Conservation (phyloP, 1,284 basidiomycete species). For the Coniferiporia sulphurascens region DNA sequence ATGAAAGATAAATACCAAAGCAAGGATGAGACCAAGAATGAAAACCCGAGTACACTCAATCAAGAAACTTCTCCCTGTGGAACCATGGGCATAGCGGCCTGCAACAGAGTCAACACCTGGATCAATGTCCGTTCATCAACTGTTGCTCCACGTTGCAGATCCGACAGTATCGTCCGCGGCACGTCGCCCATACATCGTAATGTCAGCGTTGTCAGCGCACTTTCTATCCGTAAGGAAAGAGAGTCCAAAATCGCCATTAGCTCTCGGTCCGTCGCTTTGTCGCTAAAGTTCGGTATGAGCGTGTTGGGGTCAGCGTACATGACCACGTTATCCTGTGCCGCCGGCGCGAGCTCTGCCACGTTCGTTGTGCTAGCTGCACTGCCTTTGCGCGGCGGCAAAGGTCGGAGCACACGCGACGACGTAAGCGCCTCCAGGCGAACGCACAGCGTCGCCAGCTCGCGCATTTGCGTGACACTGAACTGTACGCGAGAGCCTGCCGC, state of each 20-base stretch:
- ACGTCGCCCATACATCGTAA: conserved; percentile 27
- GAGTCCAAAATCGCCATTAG: conserved; percentile 73
- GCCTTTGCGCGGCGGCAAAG: conserved; percentile 43
- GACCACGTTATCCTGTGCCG: conserved; percentile 33
- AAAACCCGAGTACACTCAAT: background rate
- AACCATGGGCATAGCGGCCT: conserved; percentile 7
- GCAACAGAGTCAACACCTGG: conserved; percentile 22
- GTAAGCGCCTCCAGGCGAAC: conserved; percentile 83
- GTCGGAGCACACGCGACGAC: conserved; percentile 57
- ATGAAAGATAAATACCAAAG: background rate
- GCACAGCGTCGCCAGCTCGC: conserved; percentile 71
- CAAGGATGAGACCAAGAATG: background rate
- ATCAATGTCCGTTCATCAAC: conserved; percentile 47
- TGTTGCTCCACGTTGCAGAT: conserved; percentile 29
- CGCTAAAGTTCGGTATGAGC: conserved; percentile 68
- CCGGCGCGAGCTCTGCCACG: conserved; percentile 22
- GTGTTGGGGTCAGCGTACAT: conserved; percentile 58
- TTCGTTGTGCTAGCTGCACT: conserved; percentile 35
- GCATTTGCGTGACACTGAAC: conserved; percentile 76
- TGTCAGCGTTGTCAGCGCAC: conserved; percentile 62
- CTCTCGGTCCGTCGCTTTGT: conserved; percentile 74
- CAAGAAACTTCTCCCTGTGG: conserved; percentile 10
- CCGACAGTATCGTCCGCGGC: conserved; percentile 25
- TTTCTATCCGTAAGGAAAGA: conserved; percentile 74
- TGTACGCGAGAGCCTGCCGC: conserved; percentile 52